phyloP scores from a whole-genome alignment of 2,329 filamentous ascomycete species.

The Aspergillus carbonarius region DNA sequence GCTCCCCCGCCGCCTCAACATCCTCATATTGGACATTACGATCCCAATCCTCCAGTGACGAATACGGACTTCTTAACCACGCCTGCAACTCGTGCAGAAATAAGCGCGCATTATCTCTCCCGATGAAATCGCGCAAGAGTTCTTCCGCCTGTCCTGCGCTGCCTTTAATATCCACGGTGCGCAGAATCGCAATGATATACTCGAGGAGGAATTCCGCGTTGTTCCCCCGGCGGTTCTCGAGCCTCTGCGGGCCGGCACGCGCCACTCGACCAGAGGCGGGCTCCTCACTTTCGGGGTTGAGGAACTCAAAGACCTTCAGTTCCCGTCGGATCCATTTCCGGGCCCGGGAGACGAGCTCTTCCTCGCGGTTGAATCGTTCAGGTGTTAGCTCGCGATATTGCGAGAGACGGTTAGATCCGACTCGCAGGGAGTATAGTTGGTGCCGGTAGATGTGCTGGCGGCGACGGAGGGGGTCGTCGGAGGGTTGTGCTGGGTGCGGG shows the following conservation, averaged over 20 bases:
- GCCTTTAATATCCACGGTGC: conserved; percentile 76
- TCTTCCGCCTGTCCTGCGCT: conserved; percentile 77
- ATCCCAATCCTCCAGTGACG: conserved; percentile 75
- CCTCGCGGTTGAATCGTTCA: conserved; percentile 60
- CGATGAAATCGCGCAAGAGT: conserved; percentile 75
- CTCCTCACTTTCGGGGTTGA: conserved; percentile 46
- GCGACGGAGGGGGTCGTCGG: conserved; percentile 52
- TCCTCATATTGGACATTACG: conserved; percentile 68
- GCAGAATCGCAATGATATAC: conserved; percentile 80
- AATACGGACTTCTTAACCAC: conserved; percentile 80
- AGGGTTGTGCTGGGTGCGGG: conserved; percentile 24
- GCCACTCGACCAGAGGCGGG: conserved; percentile 12
- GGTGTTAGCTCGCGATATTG: conserved; percentile 73
- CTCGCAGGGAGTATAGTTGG: conserved; percentile 72
- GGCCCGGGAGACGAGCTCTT: conserved; percentile 71
- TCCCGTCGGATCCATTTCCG: conserved; percentile 81
- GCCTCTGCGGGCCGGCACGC: conserved; percentile 32
- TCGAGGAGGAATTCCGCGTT: conserved; percentile 84
- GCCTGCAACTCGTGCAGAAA: conserved; percentile 82
- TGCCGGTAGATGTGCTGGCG: conserved; percentile 72
- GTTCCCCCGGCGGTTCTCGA: conserved; percentile 53
- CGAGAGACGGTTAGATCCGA: conserved; percentile 78
- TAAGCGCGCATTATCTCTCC: conserved; percentile 67
- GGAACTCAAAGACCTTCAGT: conserved; percentile 76
- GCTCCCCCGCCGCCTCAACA: conserved; percentile 2